Base-by-base conservation (phyloP, 75 land plant genomes). In the Isoetes taiwanensis region DNA sequence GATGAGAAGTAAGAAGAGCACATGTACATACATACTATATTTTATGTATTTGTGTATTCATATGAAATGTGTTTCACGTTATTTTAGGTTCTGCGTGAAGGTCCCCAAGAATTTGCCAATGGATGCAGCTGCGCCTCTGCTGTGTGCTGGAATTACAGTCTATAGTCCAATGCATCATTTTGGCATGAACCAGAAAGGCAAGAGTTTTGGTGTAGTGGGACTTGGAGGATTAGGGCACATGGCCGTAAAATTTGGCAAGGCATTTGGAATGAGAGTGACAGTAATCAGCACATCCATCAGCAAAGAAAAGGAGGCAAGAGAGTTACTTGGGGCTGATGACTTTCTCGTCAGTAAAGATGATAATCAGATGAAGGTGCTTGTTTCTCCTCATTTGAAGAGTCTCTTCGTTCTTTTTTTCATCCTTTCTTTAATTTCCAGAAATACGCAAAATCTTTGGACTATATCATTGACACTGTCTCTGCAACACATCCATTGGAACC, bases 91-190 rank as follows among this genome's bases (percentile, higher is more conserved):
- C 62, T 74, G 78, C 50, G 67, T 46, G 52, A 76, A 43, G 42
- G 79, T 89, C 54, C 90, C 96, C 28, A 79, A 85, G 12, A 62
- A 62, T 5, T 69, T 81, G 37, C 76, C 80, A 23, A 33, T 68
- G 31, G 90, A 71, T 29, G 43, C 37, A 50, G 91, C 91, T 12
- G 90, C 86, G 17, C 90, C 91, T 28, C 58, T 89, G 34, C 69
- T 89, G 2, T 89, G 90, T 72, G 96, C 96, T 21, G 96, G 96
- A 2, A 70, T 82, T 34, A 86, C 93, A 33, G 96, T 85, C 9
- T 90, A 80, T 41, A 63, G 79, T 30, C 96, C 96, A 16, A 90
- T 90, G 96, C 75, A 78, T 38, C 77, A 70, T 42, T 75, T 79
- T 59, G 68, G 74, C 9, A 90, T 85, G 83, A 85, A 82, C 52